phyloP scores from a whole-genome alignment of 163 green algal species.

The Chlamydomonas reinhardtii region DNA sequence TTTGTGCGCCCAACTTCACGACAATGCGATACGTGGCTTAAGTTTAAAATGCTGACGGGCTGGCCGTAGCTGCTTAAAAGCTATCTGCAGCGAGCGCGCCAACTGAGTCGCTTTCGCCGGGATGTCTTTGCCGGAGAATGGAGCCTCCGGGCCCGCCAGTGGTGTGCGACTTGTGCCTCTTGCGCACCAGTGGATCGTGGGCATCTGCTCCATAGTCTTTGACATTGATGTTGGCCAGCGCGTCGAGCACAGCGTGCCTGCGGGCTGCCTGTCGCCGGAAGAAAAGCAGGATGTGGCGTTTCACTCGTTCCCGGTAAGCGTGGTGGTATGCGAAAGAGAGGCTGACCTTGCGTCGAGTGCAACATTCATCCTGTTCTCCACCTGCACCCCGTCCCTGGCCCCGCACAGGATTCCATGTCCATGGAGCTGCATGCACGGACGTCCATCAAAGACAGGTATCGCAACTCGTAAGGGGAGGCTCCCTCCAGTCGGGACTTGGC shows the following conservation, averaged over 20 bases:
- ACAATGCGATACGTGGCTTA: no score
- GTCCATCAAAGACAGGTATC: constrained; percentile 78
- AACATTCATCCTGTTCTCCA: neutral
- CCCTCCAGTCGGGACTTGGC: no score
- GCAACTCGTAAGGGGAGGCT: no score
- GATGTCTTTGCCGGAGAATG: no score
- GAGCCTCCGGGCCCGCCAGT: no score
- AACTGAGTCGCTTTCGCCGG: no score
- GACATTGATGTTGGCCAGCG: constrained; percentile 78
- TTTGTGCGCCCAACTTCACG: no score
- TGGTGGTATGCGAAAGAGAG: no score
- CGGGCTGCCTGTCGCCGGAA: constrained; percentile 56
- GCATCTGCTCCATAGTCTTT: constrained; percentile 70
- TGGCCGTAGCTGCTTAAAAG: no score
- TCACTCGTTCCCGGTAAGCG: constrained; percentile 76
- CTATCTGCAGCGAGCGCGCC: no score
- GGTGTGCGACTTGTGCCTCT: neutral
- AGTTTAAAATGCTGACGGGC: no score
- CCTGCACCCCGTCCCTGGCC: neutral
- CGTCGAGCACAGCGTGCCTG: constrained; percentile 61
- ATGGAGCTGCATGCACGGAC: constrained; percentile 72
- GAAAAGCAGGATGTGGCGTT: constrained; percentile 74
- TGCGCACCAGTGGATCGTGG: constrained; percentile 46
- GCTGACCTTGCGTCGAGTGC: neutral
- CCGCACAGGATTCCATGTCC: constrained; percentile 82